Evolutionary conservation across 2,329 filamentous ascomycete species (phyloP).

Genomic region (Verticillium dahliae): DNA sequence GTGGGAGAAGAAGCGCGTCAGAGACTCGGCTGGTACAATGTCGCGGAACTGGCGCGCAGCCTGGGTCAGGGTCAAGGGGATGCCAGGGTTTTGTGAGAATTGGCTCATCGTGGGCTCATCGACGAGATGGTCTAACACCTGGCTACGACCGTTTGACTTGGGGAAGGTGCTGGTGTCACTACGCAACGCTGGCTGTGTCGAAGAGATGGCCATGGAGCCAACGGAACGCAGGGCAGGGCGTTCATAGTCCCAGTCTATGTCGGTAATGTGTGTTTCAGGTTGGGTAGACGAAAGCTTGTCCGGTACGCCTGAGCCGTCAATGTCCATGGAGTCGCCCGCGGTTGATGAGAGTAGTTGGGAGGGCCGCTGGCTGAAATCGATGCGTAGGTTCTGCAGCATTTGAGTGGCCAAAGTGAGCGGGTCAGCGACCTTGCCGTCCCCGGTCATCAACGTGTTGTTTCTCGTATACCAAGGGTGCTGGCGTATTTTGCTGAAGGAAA

Average conservation of each 20-base stretch:
- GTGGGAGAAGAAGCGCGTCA: slow-evolving; percentile 88
- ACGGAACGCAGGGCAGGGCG: slow-evolving; percentile 55
- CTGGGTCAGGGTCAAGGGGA: slow-evolving; percentile 82
- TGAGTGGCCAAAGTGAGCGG: slow-evolving; percentile 82
- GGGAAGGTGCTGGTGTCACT: slow-evolving; percentile 20
- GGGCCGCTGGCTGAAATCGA: slow-evolving; percentile 73
- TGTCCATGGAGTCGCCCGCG: slow-evolving; percentile 57
- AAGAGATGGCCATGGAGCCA: slow-evolving; percentile 33
- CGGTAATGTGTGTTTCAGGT: slow-evolving; percentile 69
- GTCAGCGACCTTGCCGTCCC: slow-evolving; percentile 69
- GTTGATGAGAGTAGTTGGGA: slow-evolving; percentile 25
- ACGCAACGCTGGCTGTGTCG: slow-evolving; percentile 40
- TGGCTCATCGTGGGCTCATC: slow-evolving; percentile 85
- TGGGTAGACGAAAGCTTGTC: slow-evolving; percentile 58
- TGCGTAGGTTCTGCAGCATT: slow-evolving; percentile 86
- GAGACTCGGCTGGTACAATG: slow-evolving; percentile 78
- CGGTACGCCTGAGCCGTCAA: slow-evolving; percentile 46
- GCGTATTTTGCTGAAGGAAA: slow-evolving; percentile 79
- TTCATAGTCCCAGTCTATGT: slow-evolving; percentile 84
- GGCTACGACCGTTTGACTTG: slow-evolving; percentile 24
- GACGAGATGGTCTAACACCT: slow-evolving; percentile 55
- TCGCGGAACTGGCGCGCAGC: slow-evolving; percentile 83
- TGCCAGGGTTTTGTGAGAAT: slow-evolving; percentile 71
- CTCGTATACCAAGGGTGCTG: slow-evolving; percentile 94
- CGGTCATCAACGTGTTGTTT: slow-evolving; percentile 67